phyloP scores from a whole-genome alignment of 108 stramenopile species.

The Pseudonitzschia pungens region DNA sequence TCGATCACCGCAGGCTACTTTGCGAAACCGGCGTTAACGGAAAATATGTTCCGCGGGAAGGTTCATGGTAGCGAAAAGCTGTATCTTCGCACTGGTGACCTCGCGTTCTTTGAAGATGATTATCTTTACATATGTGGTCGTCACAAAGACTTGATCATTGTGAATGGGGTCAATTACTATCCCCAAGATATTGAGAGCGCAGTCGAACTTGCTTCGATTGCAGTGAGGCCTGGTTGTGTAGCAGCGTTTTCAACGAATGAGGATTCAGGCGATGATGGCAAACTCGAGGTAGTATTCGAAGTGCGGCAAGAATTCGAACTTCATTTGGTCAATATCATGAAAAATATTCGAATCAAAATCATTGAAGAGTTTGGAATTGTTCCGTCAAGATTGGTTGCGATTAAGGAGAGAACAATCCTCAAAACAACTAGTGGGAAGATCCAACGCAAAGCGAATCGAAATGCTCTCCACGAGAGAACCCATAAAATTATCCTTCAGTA shows the following conservation, averaged over 20 bases:
- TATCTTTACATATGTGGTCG: slow-evolving; percentile 98
- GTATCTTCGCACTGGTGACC: slow-evolving; percentile 94
- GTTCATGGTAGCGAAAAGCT: slow-evolving; percentile 28
- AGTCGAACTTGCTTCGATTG: slow-evolving; percentile 69
- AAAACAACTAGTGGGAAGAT: slow-evolving; percentile 16
- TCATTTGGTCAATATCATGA: no score
- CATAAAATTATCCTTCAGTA: neutral
- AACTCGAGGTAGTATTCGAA: slow-evolving; percentile 53
- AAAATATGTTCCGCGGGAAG: slow-evolving; percentile 68
- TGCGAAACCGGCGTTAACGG: slow-evolving; percentile 51
- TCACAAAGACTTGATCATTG: slow-evolving; percentile 97
- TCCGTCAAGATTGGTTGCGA: neutral
- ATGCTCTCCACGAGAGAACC: neutral
- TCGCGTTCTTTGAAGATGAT: slow-evolving; percentile 91
- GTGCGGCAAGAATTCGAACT: no score
- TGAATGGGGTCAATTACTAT: slow-evolving; percentile 97
- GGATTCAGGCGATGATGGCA: slow-evolving; percentile 35
- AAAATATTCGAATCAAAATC: neutral
- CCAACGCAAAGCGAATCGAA: neutral
- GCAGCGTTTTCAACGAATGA: slow-evolving; percentile 89
- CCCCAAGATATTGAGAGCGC: slow-evolving; percentile 98
- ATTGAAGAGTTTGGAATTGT: slow-evolving; percentile 3
- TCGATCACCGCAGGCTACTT: slow-evolving; percentile 85
- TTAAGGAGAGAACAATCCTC: slow-evolving; percentile 2
- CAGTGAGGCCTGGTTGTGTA: slow-evolving; percentile 90